A percentile compares a stretch with the other conserved stretches of the same genome.
Evolutionary conservation across 202 grass and related monocot species (phyloP).

Genomic region (Miscanthus sacchariflorus): DNA sequence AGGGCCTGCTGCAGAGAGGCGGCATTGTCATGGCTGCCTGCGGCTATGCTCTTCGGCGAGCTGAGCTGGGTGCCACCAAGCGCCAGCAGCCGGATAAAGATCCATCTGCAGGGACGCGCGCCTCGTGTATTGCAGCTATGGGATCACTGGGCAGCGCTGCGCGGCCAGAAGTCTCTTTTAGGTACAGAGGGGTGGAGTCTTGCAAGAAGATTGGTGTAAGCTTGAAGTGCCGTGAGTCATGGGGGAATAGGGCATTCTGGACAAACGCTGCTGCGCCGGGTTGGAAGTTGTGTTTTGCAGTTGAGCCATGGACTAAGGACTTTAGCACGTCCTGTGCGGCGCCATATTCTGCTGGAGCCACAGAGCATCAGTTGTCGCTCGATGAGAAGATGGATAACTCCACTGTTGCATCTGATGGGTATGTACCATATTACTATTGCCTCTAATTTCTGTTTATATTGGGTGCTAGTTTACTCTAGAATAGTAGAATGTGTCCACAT

Average conservation of each 20-base stretch:
- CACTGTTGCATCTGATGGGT: conserved; percentile 56
- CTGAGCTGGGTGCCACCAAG: conserved; percentile 54
- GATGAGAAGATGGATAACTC: conserved; percentile 68
- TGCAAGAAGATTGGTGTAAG: conserved; percentile 61
- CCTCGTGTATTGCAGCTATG: conserved; percentile 31
- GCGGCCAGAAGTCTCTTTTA: conserved; percentile 56
- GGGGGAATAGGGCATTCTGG: conserved; percentile 66
- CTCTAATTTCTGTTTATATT: background rate
- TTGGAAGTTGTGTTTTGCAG: conserved; percentile 58
- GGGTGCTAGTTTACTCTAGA: background rate
- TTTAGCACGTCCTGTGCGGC: conserved; percentile 58
- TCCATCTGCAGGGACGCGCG: conserved; percentile 6
- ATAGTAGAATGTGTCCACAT: background rate
- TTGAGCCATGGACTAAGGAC: conserved; percentile 59
- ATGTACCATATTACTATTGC: conserved; percentile 32
- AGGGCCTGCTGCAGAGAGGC: conserved; percentile 59
- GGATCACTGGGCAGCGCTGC: conserved; percentile 37
- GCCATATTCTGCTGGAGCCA: conserved; percentile 74
- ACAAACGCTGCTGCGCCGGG: conserved; percentile 46
- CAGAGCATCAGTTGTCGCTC: conserved; percentile 64
- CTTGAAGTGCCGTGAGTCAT: conserved; percentile 65
- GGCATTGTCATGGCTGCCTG: conserved; percentile 74
- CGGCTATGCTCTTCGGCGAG: conserved; percentile 56
- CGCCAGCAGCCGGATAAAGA: conserved; percentile 54
- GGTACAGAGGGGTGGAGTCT: conserved; percentile 64